phyloP scores from a whole-genome alignment of 2,329 filamentous ascomycete genomes.

The Elsinoe necatrix region DNA sequence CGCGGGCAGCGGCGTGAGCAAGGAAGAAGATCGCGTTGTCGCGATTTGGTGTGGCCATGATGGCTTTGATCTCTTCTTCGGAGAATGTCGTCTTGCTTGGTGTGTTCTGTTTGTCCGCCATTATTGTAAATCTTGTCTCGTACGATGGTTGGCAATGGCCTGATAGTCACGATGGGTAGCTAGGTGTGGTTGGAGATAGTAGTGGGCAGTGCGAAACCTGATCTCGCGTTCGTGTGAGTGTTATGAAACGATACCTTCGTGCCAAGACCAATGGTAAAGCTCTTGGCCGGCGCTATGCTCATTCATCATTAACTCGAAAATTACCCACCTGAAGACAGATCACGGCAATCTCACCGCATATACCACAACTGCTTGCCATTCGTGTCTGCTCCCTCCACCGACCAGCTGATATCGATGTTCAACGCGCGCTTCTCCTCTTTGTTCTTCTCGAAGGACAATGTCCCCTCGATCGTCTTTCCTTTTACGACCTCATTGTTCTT shows the following conservation, averaged over 20 bases:
- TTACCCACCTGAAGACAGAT: not conserved
- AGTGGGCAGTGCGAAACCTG: not conserved
- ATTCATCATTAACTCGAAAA: not conserved
- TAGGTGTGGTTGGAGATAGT: not conserved
- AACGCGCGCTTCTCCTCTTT: constrained; percentile 33
- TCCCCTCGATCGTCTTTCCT: constrained; percentile 53
- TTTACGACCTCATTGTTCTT: constrained; percentile 40
- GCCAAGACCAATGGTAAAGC: not conserved
- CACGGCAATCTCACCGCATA: constrained; percentile 20
- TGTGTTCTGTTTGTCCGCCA: not conserved
- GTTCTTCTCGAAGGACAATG: constrained; percentile 20
- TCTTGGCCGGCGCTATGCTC: not conserved
- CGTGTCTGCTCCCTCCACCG: constrained; percentile 23
- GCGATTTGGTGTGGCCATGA: not conserved
- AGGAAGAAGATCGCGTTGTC: not conserved
- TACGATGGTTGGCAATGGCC: not conserved
- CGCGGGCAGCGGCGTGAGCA: not conserved
- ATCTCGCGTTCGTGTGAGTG: not conserved
- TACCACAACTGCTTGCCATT: constrained; percentile 27
- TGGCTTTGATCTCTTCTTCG: not conserved
- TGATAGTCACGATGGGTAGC: not conserved
- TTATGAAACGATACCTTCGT: not conserved
- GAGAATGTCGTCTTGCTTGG: not conserved
- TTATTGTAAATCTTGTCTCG: not conserved
- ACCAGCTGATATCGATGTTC: constrained; percentile 35